phyloP scores from a whole-genome alignment of 1,284 basidiomycete species.

The Leccinum pachyderme region DNA sequence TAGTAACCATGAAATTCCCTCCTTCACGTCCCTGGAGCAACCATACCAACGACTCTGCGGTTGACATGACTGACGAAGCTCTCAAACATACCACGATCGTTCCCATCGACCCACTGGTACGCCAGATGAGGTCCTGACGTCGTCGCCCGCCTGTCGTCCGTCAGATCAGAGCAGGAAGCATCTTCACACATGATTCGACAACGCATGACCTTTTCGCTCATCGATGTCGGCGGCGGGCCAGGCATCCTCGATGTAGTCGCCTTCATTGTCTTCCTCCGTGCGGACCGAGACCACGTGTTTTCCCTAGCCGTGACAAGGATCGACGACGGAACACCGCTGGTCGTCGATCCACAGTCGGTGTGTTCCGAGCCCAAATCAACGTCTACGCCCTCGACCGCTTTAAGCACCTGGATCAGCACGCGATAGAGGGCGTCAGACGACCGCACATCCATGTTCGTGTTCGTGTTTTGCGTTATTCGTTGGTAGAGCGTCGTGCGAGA shows the following conservation, averaged over 20 bases:
- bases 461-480: slow-evolving; percentile 21
- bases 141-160: slow-evolving; percentile 9
- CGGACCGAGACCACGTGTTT: slow-evolving; percentile 78
- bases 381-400: slow-evolving; percentile 36
- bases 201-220: slow-evolving; percentile 13
- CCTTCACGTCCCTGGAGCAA: slow-evolving; percentile 1
- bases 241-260: slow-evolving; percentile 4
- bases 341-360: neutral
- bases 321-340: slow-evolving; percentile 6
- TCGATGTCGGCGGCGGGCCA: slow-evolving; percentile 1
- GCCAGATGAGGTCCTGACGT: slow-evolving; percentile 33
- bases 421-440: slow-evolving; percentile 17
- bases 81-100: slow-evolving; percentile 61
- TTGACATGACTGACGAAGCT: slow-evolving; percentile 64
- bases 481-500: slow-evolving; percentile 52
- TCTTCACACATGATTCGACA: slow-evolving; percentile 31
- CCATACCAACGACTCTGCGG: slow-evolving; percentile 28
- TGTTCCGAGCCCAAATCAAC: slow-evolving; percentile 4
- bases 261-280: slow-evolving; percentile 46
- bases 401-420: slow-evolving; percentile 32
- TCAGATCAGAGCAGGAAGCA: slow-evolving; percentile 15
- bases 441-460: slow-evolving; percentile 14
- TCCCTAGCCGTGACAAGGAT: slow-evolving; percentile 42
- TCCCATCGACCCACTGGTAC: slow-evolving; percentile 65
- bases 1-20: neutral